Evolutionary conservation across 1,284 basidiomycete species (phyloP).

Genomic region (Leccinum subspadiceum): DNA sequence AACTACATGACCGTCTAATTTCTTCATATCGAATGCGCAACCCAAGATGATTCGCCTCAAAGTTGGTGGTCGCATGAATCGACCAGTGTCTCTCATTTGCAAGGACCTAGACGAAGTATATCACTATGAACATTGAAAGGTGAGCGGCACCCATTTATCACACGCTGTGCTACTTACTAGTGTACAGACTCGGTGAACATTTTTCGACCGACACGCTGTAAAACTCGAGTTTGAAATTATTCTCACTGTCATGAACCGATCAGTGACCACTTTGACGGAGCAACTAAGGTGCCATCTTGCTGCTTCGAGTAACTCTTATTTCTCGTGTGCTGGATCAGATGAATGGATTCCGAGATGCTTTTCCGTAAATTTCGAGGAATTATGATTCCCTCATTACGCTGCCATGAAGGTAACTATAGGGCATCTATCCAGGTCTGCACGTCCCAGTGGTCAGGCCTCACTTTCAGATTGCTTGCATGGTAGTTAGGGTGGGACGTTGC

Average conservation of each 20-base stretch:
- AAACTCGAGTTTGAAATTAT: neutral
- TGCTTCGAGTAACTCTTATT: neutral
- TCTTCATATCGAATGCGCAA: no score
- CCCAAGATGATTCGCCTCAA: no score
- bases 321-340: neutral
- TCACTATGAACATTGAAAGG: neutral
- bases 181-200: neutral
- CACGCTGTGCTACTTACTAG: neutral
- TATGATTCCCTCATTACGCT: neutral
- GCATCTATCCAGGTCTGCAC: neutral
- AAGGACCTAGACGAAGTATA: neutral
- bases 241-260: neutral
- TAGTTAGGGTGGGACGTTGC: neutral
- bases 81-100: neutral
- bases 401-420: neutral
- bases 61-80: neutral
- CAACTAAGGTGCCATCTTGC: neutral
- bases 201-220: neutral
- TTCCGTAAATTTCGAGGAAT: neutral
- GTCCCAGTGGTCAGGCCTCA: neutral
- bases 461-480: neutral
- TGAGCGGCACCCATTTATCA: neutral
- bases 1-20: no score
- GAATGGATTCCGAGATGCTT: neutral
- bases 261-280: neutral